Conservation (phyloP, 192 early-diverging fungal species). For the Umbelopsis ramanniana region DNA sequence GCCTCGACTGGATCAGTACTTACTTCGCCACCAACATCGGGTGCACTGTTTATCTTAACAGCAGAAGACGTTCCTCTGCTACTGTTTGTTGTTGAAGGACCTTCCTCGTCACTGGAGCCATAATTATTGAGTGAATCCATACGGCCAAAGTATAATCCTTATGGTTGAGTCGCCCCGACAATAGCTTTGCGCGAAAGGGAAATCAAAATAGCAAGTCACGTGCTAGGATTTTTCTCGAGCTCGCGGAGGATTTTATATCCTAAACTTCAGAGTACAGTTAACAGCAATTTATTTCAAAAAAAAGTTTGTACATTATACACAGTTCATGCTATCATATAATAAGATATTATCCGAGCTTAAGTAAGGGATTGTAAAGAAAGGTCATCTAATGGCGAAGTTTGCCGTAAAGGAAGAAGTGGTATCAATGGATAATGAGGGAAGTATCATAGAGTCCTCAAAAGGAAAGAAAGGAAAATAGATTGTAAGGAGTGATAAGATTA, state of each 20-base stretch:
- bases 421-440: no score
- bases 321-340: no score
- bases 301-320: no score
- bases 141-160: not conserved
- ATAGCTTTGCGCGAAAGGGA: not conserved
- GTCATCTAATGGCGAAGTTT: no score
- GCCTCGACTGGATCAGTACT: not conserved
- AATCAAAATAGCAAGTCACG: constrained; percentile 23
- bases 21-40: constrained; percentile 59
- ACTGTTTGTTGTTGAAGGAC: not conserved
- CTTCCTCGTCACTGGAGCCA: constrained; percentile 44
- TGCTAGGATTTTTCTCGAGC: not conserved
- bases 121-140: constrained; percentile 42
- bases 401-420: no score
- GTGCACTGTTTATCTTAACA: constrained; percentile 50
- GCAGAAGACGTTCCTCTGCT: not conserved
- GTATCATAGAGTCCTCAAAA: no score
- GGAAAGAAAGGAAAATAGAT: not conserved
- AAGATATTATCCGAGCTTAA: no score
- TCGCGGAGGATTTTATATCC: no score
- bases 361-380: no score
- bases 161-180: not conserved
- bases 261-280: no score
- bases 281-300: no score
- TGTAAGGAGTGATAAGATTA: not conserved